Evolutionary conservation across 306 rosid species (phyloP), one percentile per base, ranked within the genome.

Genomic region (Castanea mollissima): DNA sequence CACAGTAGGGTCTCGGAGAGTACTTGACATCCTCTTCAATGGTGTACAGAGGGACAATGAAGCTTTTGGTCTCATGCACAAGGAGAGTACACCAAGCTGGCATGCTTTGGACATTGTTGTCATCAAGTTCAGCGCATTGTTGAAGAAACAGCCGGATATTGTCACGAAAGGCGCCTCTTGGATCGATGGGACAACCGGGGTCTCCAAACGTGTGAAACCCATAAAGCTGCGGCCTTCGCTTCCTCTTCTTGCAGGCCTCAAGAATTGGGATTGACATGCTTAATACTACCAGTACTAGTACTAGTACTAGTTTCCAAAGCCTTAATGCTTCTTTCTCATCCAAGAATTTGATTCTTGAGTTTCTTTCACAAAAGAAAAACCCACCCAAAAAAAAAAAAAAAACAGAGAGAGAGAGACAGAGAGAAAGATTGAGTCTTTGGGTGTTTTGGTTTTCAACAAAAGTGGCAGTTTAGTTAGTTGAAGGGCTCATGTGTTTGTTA

Each of bases 81-180:
- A 94, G 92, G 77, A 92, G 91, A 25, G 96, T 89, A 57, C 91
- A 83, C 97, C 97, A 94, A 1, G 87, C 65, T 5, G 91, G 89
- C 84, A 89, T 89, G 4, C 90, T 90, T 51, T 78, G 84, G 10
- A 94, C 80, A 4, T 55, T 62, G 80, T 86, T 85, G 14, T 86
- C 96, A 81, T 91, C 90, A 1, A 71, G 78, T 55, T 89, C 93
- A 0, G 88, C 96, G 35, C 91, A 87, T 68, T 92, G 87, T 79
- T 85, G 91, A 80, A 94, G 94, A 70, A 92, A 94, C 20, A 81
- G 1, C 6, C 90, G 87, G 82, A 94, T 78, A 69, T 89, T 92
- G 3, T 94, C 93, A 5, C 94, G 90, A 60, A 92, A 94, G 0
- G 97, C 86, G 52, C 91, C 94, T 4, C 41, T 46, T 5, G 85